A percentile compares a stretch with the other conserved stretches of the same genome.
phyloP scores from a whole-genome alignment of 306 rosid genomes.

The Lagenaria siceraria region DNA sequence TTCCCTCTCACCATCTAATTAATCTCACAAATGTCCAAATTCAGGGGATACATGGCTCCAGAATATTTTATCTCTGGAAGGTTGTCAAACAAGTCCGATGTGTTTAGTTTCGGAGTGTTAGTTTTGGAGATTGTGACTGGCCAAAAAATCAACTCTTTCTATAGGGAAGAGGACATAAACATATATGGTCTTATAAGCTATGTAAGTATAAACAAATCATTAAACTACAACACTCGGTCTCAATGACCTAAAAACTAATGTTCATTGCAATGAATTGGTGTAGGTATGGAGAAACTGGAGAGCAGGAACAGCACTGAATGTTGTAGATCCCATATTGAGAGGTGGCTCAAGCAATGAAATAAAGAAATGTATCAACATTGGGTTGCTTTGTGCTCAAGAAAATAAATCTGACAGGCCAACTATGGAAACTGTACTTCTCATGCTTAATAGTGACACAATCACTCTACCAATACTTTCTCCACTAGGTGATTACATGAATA shows the following conservation, averaged over 20 bases:
- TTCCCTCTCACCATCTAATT: not conserved
- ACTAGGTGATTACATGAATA: constrained; percentile 19
- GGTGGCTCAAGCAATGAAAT: constrained; percentile 19
- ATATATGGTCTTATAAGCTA: not conserved
- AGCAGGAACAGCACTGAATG: constrained; percentile 9
- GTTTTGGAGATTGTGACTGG: constrained; percentile 11
- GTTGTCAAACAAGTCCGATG: constrained; percentile 11
- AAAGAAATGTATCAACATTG: constrained; percentile 37
- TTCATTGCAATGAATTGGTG: not conserved
- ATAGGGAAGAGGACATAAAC: not conserved
- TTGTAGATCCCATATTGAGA: constrained; percentile 22
- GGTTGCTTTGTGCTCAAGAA: constrained; percentile 40
- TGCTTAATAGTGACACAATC: constrained; percentile 30
- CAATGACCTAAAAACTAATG: not conserved
- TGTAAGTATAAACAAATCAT: not conserved
- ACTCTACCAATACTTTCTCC: constrained; percentile 14
- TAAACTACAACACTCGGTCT: not conserved
- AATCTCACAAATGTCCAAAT: not conserved
- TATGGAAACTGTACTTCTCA: constrained; percentile 28
- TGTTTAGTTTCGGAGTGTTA: constrained; percentile 23
- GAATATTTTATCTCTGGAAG: constrained; percentile 10
- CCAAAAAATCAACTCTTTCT: not conserved
- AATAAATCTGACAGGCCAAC: constrained; percentile 34
- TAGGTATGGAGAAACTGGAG: constrained; percentile 38
- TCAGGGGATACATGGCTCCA: constrained; percentile 22